Base-by-base conservation (phyloP, 1,139 yeast genomes). In the Saccharomyces hybrid region DNA sequence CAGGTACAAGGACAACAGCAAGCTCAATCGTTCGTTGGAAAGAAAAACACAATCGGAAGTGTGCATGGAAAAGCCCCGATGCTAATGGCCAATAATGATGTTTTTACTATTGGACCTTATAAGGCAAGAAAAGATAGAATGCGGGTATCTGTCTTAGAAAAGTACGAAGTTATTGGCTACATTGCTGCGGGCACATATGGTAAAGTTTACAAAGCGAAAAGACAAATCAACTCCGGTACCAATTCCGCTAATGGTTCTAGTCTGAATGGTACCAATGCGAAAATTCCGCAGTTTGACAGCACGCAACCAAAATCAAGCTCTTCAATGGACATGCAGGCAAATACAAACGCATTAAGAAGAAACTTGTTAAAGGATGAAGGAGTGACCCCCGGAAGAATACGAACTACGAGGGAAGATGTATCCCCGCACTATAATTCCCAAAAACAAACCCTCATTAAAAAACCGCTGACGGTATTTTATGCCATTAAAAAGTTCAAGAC, bases 151-250 rank as follows among this genome's bases (percentile, higher is more conserved):
- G 96, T 93, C 2, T 73, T 89, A 30, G 84, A 86, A 50, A 86
- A 86, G 61, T 93, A 91, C 70, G 91, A 86, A 59, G 86, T 95
- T 58, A 74, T 89, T 32, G 99, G 99, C 0, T 93, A 93, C 70
- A 95, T 93, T 58, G 99, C 99, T 0, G 97, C 99, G 0, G 99
- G 99, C 44, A 93, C 99, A 0, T 93, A 93, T 70, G 99, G 99
- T 54, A 84, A 95, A 61, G 99, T 93, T 30, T 95, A 90, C 74
- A 93, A 93, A 69, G 98, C 98, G 14, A 80, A 79, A 59, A 76
- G 75, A 62, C 44, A 38, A 16, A 9, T 38, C 5, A 20, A 13
- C 11, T 38, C 25, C 2, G 25, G 44, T 38, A 38, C 25, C 6
- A 38, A 20, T 38, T 8, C 44, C 20, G 25, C 44, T 4, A 20